phyloP scores from a whole-genome alignment of 2,329 filamentous ascomycete species.

The Elsinoe fawcettii region DNA sequence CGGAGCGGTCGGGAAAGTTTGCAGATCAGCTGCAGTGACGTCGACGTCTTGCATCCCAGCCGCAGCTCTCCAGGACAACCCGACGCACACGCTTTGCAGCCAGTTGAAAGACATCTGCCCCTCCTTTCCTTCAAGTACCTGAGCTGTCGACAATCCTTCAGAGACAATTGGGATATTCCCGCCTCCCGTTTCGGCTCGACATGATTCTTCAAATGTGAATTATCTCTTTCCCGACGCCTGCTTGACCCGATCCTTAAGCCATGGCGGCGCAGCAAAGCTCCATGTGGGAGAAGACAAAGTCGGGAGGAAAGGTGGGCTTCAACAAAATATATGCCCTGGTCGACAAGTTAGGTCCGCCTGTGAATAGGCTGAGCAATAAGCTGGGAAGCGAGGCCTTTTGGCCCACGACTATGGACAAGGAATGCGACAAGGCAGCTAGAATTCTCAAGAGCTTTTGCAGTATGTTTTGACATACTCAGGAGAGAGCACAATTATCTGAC shows the following conservation, averaged over 20 bases:
- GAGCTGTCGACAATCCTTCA: neutral
- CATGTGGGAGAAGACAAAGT: conserved; percentile 50
- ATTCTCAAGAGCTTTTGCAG: conserved; percentile 88
- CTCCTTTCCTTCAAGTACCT: neutral
- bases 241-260: neutral
- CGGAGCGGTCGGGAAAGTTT: neutral
- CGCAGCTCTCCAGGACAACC: conserved; percentile 11
- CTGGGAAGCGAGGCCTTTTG: conserved; percentile 76
- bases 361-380: conserved; percentile 75
- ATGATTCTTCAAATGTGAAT: neutral
- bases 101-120: neutral
- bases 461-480: conserved; percentile 36
- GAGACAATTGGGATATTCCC: neutral
- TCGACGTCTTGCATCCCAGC: neutral
- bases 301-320: conserved; percentile 56
- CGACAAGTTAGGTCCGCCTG: conserved; percentile 59
- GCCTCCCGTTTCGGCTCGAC: neutral
- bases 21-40: neutral
- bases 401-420: conserved; percentile 77
- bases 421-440: conserved; percentile 83
- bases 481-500: conserved; percentile 19
- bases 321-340: conserved; percentile 63
- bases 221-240: neutral
- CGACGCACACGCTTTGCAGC: conserved; percentile 1
- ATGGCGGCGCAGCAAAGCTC: conserved; percentile 24